phyloP scores from a whole-genome alignment of 495 filamentous ascomycete species.

The Xylaria castorea region DNA sequence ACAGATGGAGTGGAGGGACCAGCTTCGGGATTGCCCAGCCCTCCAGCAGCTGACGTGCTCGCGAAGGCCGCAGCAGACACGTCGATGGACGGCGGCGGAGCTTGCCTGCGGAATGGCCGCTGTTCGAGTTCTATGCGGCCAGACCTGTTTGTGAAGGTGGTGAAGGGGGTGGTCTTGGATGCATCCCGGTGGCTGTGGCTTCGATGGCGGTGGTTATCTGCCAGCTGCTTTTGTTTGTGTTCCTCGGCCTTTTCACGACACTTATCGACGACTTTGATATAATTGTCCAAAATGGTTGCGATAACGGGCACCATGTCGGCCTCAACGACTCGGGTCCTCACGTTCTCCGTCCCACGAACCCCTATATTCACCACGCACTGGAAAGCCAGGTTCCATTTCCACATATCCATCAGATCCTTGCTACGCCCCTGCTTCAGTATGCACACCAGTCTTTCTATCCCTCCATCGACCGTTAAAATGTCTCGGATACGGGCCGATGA shows the following conservation, averaged over 20 bases:
- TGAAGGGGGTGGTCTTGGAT: slow-evolving; percentile 55
- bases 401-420: slow-evolving; percentile 99
- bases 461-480: slow-evolving; percentile 97
- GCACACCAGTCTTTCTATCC: slow-evolving; percentile 92
- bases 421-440: slow-evolving; percentile 96
- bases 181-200: slow-evolving; percentile 48
- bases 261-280: slow-evolving; percentile 93
- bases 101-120: slow-evolving; percentile 54
- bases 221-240: slow-evolving; percentile 58
- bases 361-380: slow-evolving; percentile 99
- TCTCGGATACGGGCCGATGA: slow-evolving; percentile 98
- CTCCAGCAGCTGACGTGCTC: slow-evolving; percentile 51
- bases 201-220: slow-evolving; percentile 50
- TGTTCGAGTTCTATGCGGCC: slow-evolving; percentile 51
- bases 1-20: slow-evolving; percentile 70
- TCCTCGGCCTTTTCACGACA: slow-evolving; percentile 83
- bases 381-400: slow-evolving; percentile 99
- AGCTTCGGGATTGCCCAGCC: slow-evolving; percentile 54
- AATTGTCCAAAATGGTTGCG: slow-evolving; percentile 98
- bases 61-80: slow-evolving; percentile 52
- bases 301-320: slow-evolving; percentile 99
- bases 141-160: slow-evolving; percentile 60
- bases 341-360: slow-evolving; percentile 90
- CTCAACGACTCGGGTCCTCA: slow-evolving; percentile 93
- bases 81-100: slow-evolving; percentile 54